phyloP scores from a whole-genome alignment of 202 grass and related monocot genomes.

The Setaria viridis region DNA sequence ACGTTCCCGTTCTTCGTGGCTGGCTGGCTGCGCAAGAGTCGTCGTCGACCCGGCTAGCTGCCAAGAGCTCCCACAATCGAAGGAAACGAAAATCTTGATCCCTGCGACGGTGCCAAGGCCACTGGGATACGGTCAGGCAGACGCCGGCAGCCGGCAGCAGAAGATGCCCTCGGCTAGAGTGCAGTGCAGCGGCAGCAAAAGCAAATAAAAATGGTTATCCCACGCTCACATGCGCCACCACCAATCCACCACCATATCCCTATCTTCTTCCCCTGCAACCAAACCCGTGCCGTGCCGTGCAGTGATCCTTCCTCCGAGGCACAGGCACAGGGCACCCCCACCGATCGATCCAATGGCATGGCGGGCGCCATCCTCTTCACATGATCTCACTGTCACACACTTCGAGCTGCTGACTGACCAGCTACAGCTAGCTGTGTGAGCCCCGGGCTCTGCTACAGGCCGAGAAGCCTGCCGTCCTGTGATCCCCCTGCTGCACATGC shows the following conservation, averaged over 20 bases:
- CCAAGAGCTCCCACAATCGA: constrained; percentile 5
- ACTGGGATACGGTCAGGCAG: constrained; percentile 3
- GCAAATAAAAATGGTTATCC: constrained; percentile 54
- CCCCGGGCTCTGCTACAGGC: not conserved
- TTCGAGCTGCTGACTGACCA: constrained; percentile 3
- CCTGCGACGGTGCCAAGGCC: constrained; percentile 1
- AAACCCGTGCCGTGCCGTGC: constrained; percentile 30
- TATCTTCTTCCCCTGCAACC: not conserved
- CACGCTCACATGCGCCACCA: constrained; percentile 49
- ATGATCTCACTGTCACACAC: constrained; percentile 45
- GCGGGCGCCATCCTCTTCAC: constrained; percentile 19
- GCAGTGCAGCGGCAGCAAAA: not conserved
- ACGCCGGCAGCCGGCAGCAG: not conserved
- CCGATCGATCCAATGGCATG: constrained; percentile 21
- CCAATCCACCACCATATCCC: not conserved
- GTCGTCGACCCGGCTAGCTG: constrained; percentile 18
- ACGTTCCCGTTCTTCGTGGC: not conserved
- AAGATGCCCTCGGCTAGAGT: constrained; percentile 54
- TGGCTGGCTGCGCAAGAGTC: not conserved
- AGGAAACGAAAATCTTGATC: constrained; percentile 27
- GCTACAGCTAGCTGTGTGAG: not conserved
- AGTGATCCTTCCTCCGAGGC: not conserved
- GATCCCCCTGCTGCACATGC: not conserved
- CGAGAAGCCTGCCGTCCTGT: not conserved
- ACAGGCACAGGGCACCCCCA: too few species aligned